Percentiles rank a stretch among this genome's conserved stretches.
These are phyloP conservation scores for Cercospora nicotianae DNA, from an alignment of 2,329 filamentous ascomycete species.

Conservation along the genomic window DNA sequence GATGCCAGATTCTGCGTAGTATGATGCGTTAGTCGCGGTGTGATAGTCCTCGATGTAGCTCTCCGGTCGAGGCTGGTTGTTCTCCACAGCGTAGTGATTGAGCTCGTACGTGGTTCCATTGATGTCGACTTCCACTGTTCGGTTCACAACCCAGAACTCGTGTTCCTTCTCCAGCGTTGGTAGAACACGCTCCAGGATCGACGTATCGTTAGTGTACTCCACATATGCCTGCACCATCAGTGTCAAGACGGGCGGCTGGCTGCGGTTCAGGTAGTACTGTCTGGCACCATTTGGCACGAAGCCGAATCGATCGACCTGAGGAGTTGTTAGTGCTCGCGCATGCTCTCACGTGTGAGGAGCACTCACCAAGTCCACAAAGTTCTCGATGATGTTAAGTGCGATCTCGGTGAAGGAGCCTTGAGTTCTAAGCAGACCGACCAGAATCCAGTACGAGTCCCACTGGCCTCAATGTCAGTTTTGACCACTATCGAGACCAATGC, in stretches of 20 bases:
- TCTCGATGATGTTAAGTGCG: constrained; percentile 67
- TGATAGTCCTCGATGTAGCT: constrained; percentile 66
- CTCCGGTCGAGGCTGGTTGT: constrained; percentile 67
- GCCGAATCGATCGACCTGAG: constrained; percentile 58
- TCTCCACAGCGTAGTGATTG: constrained; percentile 61
- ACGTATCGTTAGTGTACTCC: constrained; percentile 63
- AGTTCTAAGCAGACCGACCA: constrained; percentile 65
- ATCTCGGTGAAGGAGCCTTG: constrained; percentile 64
- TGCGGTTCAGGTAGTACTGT: constrained; percentile 67
- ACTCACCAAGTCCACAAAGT: constrained; percentile 61
- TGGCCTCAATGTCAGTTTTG: not conserved
- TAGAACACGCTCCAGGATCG: constrained; percentile 60
- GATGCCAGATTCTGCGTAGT: constrained; percentile 59
- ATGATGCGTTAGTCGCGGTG: constrained; percentile 65
- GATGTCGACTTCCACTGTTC: constrained; percentile 55
- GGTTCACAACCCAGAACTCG: constrained; percentile 62
- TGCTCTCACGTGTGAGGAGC: not conserved
- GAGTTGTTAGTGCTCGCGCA: not conserved
- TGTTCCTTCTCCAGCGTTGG: constrained; percentile 65
- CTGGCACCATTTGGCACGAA: constrained; percentile 70
- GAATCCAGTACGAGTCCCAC: constrained; percentile 37
- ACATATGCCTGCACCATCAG: constrained; percentile 67
- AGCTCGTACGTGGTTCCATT: constrained; percentile 53
- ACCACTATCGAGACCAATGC: not conserved
- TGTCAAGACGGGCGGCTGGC: constrained; percentile 65